Evolutionary conservation across 768 basidiomycete genomes (phyloP).

Genomic region (Agrocybe praecox): DNA sequence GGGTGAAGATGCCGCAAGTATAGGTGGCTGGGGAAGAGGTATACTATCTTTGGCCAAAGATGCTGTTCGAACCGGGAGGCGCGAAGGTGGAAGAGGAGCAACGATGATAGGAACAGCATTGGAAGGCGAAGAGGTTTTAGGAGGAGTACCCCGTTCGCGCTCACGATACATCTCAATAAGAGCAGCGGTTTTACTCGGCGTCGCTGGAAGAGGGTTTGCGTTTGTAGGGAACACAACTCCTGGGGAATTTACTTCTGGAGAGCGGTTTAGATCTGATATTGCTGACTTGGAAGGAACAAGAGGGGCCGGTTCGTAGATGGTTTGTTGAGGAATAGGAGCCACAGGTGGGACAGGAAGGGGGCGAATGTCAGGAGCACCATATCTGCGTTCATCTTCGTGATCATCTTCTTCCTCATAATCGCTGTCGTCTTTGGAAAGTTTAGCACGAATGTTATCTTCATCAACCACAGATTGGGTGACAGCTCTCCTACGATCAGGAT

Average conservation of each 20-base stretch:
- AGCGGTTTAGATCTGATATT: constrained; percentile 16
- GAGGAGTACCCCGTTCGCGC: constrained; percentile 51
- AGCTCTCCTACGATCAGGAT: constrained; percentile 66
- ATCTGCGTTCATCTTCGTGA: constrained; percentile 1
- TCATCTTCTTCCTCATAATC: constrained; percentile 32
- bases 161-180: constrained; percentile 89
- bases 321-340: constrained; percentile 16
- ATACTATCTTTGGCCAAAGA: constrained; percentile 20
- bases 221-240: constrained; percentile 10
- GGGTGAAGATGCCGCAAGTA: constrained; percentile 24
- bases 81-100: constrained; percentile 38
- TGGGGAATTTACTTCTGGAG: constrained; percentile 8
- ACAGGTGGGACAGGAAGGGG: constrained; percentile 29
- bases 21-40: constrained; percentile 22
- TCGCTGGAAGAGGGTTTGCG: constrained; percentile 14
- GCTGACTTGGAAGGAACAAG: constrained; percentile 15
- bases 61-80: constrained; percentile 39
- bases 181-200: constrained; percentile 68
- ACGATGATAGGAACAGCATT: constrained; percentile 23
- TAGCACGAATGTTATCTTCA: constrained; percentile 35
- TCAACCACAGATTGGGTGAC: constrained; percentile 21
- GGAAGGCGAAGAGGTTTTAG: constrained; percentile 23
- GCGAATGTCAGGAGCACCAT: constrained; percentile 23
- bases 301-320: constrained; percentile 18
- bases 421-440: constrained; percentile 39